These are phyloP conservation scores for Paramarasmius palmivorus DNA, from an alignment of 1,284 basidiomycete species.

Conservation along the genomic window DNA sequence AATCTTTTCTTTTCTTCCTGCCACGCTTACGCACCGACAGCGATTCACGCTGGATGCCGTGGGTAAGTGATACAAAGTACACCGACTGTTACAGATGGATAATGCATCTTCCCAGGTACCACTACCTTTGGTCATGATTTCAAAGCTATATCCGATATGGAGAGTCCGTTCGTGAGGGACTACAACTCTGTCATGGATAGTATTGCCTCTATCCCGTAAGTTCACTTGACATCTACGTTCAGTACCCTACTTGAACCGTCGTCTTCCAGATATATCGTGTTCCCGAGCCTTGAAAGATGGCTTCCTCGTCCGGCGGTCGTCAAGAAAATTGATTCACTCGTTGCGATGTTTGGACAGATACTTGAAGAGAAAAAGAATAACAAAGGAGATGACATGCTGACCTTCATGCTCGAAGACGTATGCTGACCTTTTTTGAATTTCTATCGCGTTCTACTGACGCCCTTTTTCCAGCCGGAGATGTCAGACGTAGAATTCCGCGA, in stretches of 20 bases:
- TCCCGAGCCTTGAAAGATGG: constrained; percentile 29
- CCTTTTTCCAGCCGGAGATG: constrained; percentile 19
- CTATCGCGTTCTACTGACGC: not conserved
- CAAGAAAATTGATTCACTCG: constrained; percentile 24
- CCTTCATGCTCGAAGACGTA: constrained; percentile 30
- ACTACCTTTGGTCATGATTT: constrained; percentile 36
- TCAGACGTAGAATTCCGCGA: constrained; percentile 28
- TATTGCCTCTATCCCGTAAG: constrained; percentile 20
- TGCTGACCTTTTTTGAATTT: not conserved
- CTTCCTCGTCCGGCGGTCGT: constrained; percentile 26
- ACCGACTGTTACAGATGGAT: constrained; percentile 29
- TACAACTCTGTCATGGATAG: constrained; percentile 33
- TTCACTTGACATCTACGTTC: not conserved
- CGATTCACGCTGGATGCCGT: not conserved
- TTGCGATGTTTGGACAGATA: constrained; percentile 22
- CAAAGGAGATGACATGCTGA: constrained; percentile 31
- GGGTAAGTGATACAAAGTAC: not conserved
- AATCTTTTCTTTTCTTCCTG: not conserved
- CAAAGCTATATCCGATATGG: constrained; percentile 26
- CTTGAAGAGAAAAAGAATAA: constrained; percentile 27
- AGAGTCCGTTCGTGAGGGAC: constrained; percentile 29
- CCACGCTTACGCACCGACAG: not conserved
- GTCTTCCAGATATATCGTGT: constrained; percentile 24
- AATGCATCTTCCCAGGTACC: constrained; percentile 24
- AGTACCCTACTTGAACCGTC: not conserved